These are phyloP conservation scores for Skeletonema menzelii DNA, from an alignment of 108 stramenopile genomes.

Conservation along the genomic window DNA sequence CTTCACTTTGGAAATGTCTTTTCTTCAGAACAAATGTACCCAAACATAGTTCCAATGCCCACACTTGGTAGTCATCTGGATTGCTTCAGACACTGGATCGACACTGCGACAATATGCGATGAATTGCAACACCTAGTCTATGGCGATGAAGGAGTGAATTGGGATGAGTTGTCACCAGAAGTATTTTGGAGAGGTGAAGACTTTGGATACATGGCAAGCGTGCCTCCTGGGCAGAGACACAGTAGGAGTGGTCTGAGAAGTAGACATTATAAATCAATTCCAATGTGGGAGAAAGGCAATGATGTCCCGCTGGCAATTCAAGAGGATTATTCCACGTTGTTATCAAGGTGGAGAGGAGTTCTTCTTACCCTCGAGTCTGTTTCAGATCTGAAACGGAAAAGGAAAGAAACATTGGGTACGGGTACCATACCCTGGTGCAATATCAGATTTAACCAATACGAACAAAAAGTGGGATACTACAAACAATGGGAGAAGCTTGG, in stretches of 20 bases:
- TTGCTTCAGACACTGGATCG: background rate
- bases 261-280: background rate
- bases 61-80: background rate
- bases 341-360: conserved; percentile 1
- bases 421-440: background rate
- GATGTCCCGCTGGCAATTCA: background rate
- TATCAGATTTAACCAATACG: background rate
- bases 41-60: background rate
- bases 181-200: conserved; percentile 36
- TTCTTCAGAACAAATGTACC: background rate
- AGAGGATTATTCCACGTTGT: background rate
- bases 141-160: background rate
- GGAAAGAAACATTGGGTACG: background rate
- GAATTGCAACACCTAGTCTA: background rate
- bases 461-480: background rate
- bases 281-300: background rate
- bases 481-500: background rate
- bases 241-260: background rate
- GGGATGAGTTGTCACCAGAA: conserved; percentile 16
- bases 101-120: background rate
- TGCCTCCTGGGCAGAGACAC: background rate
- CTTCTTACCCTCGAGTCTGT: background rate
- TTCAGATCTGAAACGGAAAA: background rate
- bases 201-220: conserved; percentile 14
- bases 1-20: background rate